Percentiles rank a stretch among this genome's conserved stretches.
Evolutionary conservation across 495 filamentous ascomycete species (phyloP).

Genomic region (Hypoxylon fuscum): DNA sequence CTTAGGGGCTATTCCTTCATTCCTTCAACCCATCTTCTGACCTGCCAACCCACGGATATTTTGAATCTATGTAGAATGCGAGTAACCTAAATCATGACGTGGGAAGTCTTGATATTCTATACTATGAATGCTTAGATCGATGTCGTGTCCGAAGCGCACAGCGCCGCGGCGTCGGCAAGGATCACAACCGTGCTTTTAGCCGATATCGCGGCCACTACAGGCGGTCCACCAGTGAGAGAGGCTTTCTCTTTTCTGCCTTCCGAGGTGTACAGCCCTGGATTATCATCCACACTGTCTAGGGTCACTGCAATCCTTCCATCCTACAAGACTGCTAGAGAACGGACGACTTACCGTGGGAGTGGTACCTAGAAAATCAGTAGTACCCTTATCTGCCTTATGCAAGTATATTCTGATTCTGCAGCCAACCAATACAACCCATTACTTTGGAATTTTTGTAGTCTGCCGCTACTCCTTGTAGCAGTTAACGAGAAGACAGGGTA

Average conservation of each 20-base stretch:
- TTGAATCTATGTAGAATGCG: too few species aligned
- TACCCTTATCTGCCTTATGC: too few species aligned
- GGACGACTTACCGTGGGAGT: slow-evolving; percentile 5
- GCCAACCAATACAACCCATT: neutral
- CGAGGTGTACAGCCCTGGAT: neutral
- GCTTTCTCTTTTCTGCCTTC: neutral
- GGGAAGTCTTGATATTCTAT: neutral
- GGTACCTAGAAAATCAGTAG: too few species aligned
- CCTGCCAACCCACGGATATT: too few species aligned
- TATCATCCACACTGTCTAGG: slow-evolving; percentile 4
- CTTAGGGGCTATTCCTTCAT: neutral
- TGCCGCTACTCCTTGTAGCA: neutral
- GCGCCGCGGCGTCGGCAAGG: slow-evolving; percentile 9
- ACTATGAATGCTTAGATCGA: neutral
- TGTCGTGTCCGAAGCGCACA: neutral
- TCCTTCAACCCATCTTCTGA: too few species aligned
- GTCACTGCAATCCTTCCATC: slow-evolving; percentile 23
- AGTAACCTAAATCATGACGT: neutral
- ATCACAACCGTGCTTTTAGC: slow-evolving; percentile 25
- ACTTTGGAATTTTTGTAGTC: neutral
- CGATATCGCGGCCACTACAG: slow-evolving; percentile 6
- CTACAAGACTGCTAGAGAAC: slow-evolving; percentile 17
- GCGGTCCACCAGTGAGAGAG: slow-evolving; percentile 7
- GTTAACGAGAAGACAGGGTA: neutral
- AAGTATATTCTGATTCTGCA: neutral